Percentiles rank a stretch among this genome's conserved stretches.
Evolutionary conservation across 495 filamentous ascomycete genomes (phyloP).

Genomic region (Penicillium manginii): DNA sequence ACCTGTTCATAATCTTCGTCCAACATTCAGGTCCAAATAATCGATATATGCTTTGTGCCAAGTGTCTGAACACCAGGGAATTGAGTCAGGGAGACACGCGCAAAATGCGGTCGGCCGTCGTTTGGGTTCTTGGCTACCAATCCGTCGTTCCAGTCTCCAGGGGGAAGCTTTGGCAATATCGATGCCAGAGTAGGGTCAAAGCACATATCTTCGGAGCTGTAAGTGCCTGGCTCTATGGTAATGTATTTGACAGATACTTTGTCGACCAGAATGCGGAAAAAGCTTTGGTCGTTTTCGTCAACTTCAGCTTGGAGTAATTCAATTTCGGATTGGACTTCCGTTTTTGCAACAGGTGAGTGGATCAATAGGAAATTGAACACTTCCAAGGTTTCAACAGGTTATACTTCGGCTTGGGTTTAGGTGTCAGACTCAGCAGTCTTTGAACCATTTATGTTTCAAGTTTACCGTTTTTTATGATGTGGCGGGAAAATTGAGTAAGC

Average conservation of each 20-base stretch:
- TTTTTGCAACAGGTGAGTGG: conserved; percentile 2
- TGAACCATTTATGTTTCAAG: too few species aligned
- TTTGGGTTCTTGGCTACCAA: conserved; percentile 20
- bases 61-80: conserved; percentile 23
- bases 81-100: conserved; percentile 11
- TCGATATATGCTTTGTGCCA: conserved; percentile 32
- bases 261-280: conserved; percentile 37
- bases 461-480: too few species aligned
- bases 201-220: conserved; percentile 35
- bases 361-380: too few species aligned
- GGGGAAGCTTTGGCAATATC: conserved; percentile 23
- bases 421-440: too few species aligned
- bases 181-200: conserved; percentile 32
- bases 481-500: too few species aligned
- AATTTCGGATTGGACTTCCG: conserved; percentile 19
- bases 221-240: conserved; percentile 37
- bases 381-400: too few species aligned
- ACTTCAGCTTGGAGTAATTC: conserved; percentile 33
- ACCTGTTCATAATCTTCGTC: conserved; percentile 23
- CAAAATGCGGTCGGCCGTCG: conserved; percentile 26
- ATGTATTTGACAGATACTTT: conserved; percentile 36
- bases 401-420: too few species aligned
- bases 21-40: conserved; percentile 25
- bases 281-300: conserved; percentile 30
- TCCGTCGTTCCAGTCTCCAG: conserved; percentile 33